phyloP scores from a whole-genome alignment of 345 rosid genomes.

The Eucalyptus tenuipes region DNA sequence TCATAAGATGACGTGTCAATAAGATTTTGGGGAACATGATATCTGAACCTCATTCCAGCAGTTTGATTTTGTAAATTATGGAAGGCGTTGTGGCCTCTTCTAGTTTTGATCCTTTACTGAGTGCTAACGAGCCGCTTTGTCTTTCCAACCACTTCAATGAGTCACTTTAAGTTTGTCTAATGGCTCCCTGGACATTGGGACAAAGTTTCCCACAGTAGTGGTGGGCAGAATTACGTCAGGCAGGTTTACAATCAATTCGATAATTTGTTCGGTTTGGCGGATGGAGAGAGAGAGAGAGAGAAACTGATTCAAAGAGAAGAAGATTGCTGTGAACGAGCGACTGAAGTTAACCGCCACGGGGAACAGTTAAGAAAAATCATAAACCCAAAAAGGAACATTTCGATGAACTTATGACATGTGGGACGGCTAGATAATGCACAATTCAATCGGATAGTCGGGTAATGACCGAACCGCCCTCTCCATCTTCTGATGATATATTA shows the following conservation, averaged over 20 bases:
- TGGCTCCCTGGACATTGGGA: background rate
- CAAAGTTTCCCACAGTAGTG: background rate
- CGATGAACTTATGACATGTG: accelerated
- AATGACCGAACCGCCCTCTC: background rate
- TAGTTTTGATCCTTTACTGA: background rate
- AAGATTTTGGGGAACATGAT: background rate
- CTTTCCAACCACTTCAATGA: background rate
- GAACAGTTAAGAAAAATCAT: background rate
- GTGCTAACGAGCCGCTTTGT: background rate
- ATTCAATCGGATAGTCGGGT: background rate
- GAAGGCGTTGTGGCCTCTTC: background rate
- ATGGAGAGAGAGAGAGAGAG: background rate
- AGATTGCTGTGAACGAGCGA: background rate
- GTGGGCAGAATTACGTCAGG: background rate
- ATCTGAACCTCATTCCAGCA: background rate
- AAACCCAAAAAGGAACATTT: background rate
- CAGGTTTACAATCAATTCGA: background rate
- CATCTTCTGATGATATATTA: background rate
- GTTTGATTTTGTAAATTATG: background rate
- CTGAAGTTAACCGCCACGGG: background rate
- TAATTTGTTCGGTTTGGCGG: background rate
- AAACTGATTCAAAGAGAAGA: background rate
- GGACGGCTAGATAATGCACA: background rate
- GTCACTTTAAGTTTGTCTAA: background rate
- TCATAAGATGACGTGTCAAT: background rate